These are phyloP conservation scores for Quercus dentata DNA, from an alignment of 306 rosid species.

Conservation along the genomic window DNA sequence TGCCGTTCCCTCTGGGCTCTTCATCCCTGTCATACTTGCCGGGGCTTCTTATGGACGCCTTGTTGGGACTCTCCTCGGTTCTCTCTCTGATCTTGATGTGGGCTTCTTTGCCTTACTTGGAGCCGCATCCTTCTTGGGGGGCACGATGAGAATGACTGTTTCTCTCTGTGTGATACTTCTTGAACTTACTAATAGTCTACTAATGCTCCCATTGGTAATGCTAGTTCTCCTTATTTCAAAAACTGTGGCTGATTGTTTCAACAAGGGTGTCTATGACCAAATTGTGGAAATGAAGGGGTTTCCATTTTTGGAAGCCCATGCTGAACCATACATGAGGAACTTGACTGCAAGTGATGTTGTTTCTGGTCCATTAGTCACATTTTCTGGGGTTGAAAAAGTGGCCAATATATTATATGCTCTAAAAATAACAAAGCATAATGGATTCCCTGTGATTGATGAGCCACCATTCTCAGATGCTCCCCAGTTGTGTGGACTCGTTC, in stretches of 20 bases:
- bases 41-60: conserved; percentile 88
- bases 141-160: conserved; percentile 94
- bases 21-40: conserved; percentile 82
- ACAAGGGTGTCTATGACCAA: conserved; percentile 81
- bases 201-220: conserved; percentile 76
- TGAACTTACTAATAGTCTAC: conserved; percentile 74
- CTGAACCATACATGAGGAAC: conserved; percentile 70
- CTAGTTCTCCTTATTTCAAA: conserved; percentile 72
- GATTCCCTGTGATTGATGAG: conserved; percentile 80
- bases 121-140: conserved; percentile 86
- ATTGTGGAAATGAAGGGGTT: conserved; percentile 65
- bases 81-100: conserved; percentile 46
- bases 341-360: conserved; percentile 70
- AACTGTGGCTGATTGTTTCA: conserved; percentile 69
- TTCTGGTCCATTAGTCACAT: conserved; percentile 58
- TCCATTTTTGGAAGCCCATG: conserved; percentile 74
- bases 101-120: conserved; percentile 76
- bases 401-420: conserved; percentile 52
- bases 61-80: conserved; percentile 49
- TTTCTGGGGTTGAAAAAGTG: conserved; percentile 74
- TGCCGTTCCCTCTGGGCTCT: conserved; percentile 88
- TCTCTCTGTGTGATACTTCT: conserved; percentile 79
- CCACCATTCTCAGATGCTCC: conserved; percentile 54
- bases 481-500: conserved; percentile 68
- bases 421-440: conserved; percentile 49